Conservation (phyloP, 805 yeast genomes). For the Tetrapisispora iriomotensis region DNA sequence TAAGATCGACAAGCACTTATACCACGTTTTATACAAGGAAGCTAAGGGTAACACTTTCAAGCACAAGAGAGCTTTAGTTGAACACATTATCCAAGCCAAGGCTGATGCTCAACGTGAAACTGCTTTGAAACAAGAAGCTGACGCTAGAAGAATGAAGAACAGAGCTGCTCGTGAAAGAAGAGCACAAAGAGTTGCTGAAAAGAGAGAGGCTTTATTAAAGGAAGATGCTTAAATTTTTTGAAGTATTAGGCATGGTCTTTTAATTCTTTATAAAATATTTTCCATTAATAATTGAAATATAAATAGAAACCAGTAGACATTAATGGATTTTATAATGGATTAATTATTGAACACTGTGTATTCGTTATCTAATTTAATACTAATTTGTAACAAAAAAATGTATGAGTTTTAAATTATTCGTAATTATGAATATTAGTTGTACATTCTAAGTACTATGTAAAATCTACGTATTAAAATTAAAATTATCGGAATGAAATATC, state of each 20-base stretch:
- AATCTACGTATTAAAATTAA: no score
- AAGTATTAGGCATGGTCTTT: not conserved
- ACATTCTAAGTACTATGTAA: slow-evolving; percentile 1
- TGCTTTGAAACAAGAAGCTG: slow-evolving; percentile 98
- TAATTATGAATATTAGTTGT: not conserved
- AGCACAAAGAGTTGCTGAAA: slow-evolving; percentile 91
- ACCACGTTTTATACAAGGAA: slow-evolving; percentile 93
- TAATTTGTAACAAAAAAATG: no score
- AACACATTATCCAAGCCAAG: slow-evolving; percentile 99
- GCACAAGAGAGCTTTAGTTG: slow-evolving; percentile 99
- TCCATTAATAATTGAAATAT: not conserved
- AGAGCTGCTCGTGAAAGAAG: slow-evolving; percentile 99
- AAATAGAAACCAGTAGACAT: not conserved
- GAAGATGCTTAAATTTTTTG: slow-evolving; percentile 41
- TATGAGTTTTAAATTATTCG: no score
- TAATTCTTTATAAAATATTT: not conserved
- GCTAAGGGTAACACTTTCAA: slow-evolving; percentile 99
- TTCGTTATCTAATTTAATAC: no score
- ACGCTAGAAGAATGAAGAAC: slow-evolving; percentile 98
- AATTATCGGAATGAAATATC: no score
- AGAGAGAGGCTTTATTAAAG: slow-evolving; percentile 91
- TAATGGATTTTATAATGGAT: not conserved
- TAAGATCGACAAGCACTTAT: slow-evolving; percentile 98
- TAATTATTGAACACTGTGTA: no score
- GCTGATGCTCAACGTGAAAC: slow-evolving; percentile 99